Percentiles rank a stretch among this genome's conserved stretches.
Conservation (phyloP, 176 grass and related monocot species). For the Oryza punctata region DNA sequence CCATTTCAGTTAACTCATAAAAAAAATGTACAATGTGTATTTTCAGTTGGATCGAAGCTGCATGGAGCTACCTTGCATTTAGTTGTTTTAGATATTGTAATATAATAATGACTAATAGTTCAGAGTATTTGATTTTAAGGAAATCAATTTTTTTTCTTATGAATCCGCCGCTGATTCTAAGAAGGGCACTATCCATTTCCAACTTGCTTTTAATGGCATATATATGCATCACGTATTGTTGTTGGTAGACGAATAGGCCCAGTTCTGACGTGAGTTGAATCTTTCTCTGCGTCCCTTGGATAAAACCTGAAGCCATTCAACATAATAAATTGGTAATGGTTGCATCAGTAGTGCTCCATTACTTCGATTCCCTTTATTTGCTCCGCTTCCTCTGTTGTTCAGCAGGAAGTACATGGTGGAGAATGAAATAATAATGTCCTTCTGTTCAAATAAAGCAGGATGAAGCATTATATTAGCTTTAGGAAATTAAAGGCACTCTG, state of each 20-base stretch:
- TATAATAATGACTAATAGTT: too few species aligned
- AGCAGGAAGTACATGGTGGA: not conserved
- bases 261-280: not conserved
- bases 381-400: slow-evolving; percentile 1
- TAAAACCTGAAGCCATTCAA: not conserved
- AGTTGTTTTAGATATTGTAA: too few species aligned
- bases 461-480: not conserved
- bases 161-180: too few species aligned
- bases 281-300: not conserved
- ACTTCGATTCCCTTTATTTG: not conserved
- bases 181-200: not conserved
- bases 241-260: not conserved
- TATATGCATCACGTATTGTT: not conserved
- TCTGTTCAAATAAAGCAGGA: not conserved
- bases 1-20: too few species aligned
- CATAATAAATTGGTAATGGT: not conserved
- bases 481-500: not conserved
- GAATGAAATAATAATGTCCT: slow-evolving; percentile 10
- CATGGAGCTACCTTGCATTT: too few species aligned
- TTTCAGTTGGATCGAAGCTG: too few species aligned
- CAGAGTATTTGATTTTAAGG: too few species aligned
- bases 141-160: too few species aligned
- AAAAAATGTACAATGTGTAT: too few species aligned
- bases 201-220: not conserved
- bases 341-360: not conserved